Percentiles rank a stretch among this genome's conserved stretches.
Evolutionary conservation across 306 rosid species (phyloP).

Genomic region (Quercus wislizeni): DNA sequence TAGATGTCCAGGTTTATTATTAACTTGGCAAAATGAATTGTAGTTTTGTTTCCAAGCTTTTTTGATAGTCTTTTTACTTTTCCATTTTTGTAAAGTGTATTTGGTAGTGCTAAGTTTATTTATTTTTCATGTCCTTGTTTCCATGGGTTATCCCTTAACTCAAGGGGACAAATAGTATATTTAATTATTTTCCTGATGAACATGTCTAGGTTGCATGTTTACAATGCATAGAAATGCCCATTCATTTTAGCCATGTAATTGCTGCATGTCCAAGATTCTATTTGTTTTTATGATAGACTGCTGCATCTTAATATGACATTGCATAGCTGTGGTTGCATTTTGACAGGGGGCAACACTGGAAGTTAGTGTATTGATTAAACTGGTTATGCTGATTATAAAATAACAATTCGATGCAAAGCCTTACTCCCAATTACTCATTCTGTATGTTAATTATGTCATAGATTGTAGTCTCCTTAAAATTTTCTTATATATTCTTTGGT

Average conservation of each 20-base stretch:
- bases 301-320: slow-evolving; percentile 20
- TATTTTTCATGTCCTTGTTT: background rate
- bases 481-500: background rate
- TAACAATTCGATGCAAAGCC: background rate
- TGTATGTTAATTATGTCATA: background rate
- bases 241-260: background rate
- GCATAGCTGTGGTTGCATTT: slow-evolving; percentile 27
- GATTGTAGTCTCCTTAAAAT: background rate
- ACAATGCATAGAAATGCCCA: background rate
- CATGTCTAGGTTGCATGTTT: background rate
- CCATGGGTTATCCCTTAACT: background rate
- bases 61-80: background rate
- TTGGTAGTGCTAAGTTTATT: background rate
- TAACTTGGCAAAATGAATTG: background rate
- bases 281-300: slow-evolving; percentile 3
- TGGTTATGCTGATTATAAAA: background rate
- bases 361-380: slow-evolving; percentile 28
- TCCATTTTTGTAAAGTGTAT: background rate
- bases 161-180: background rate
- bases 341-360: slow-evolving; percentile 17
- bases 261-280: slow-evolving; percentile 6
- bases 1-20: background rate
- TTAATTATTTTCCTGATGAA: background rate
- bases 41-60: background rate
- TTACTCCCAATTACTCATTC: background rate